Evolutionary conservation across 2,329 filamentous ascomycete species (phyloP), one percentile per base, ranked within the genome.

Genomic region (Sclerotinia minor): DNA sequence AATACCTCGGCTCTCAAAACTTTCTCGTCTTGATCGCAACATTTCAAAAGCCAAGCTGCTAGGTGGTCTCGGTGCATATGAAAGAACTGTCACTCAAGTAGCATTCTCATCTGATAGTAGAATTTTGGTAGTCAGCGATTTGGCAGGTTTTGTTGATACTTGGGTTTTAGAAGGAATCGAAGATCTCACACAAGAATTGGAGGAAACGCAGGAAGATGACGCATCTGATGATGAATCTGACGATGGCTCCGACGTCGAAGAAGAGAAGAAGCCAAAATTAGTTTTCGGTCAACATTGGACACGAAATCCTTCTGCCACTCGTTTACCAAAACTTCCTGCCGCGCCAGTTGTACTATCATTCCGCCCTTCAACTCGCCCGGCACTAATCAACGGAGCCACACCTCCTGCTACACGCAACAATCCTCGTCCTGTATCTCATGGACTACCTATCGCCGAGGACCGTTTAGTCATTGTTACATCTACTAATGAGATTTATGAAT

Each of bases 71-170:
- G 90, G 89, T n/a, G 80, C 81, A 35, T 98, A 97, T 79, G 87
- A 92, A 71, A 86, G 90, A 76, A 89, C 84, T 55, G 88, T 98
- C 72, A 88, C 85, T 47, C 89, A 92, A 65, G 78, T 89, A 35
- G 83, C 89, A 2, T 97, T 98, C 78, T 94, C 93, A 13, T 82
- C 88, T 6, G 90, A 97, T 76, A 92, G 91, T 76, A 87, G 85
- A 72, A 86, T 96, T 70, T 81, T 98, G 58, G 93, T 90, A 11
- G 86, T 89, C 41, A 89, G 90, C 59, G 94, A 97, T 77, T 79
- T 97, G 64, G 89, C 90, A 54, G 95, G 95, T 54, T 92, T 89
- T 78, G 83, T 98, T 44, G 94, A 98, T 76, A 92, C 89, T 24
- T 99, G 94, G 91, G 80, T 92, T 1, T 79, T 96, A 66, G 84